Conservation (phyloP, 768 basidiomycete genomes). For the Bullera alba region DNA sequence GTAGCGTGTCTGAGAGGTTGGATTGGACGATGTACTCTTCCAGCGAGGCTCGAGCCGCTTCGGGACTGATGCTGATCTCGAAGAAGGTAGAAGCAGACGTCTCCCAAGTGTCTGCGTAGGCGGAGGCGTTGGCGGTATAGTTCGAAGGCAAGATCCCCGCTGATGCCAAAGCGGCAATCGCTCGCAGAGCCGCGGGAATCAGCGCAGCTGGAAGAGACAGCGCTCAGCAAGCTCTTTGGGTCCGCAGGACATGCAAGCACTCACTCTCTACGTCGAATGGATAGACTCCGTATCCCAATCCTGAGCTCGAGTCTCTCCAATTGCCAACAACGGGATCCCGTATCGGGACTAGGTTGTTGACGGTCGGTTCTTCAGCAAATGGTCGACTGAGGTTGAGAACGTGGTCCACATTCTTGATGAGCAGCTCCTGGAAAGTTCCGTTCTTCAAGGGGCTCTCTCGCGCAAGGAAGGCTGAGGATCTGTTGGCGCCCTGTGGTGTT, state of each 20-base stretch:
- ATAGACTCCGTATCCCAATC: constrained; percentile 49
- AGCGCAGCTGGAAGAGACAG: constrained; percentile 38
- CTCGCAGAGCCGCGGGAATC: constrained; percentile 49
- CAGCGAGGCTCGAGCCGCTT: constrained; percentile 43
- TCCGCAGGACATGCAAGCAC: constrained; percentile 2
- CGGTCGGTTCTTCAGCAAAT: constrained; percentile 44
- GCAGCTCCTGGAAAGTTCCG: constrained; percentile 48
- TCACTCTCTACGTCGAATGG: constrained; percentile 51
- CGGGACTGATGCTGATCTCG: constrained; percentile 42
- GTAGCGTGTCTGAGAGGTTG: constrained; percentile 43
- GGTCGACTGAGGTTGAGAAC: constrained; percentile 48
- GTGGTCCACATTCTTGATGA: constrained; percentile 49
- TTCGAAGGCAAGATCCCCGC: constrained; percentile 42
- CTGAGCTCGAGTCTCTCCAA: constrained; percentile 51
- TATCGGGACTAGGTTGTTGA: constrained; percentile 46
- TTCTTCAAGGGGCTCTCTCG: constrained; percentile 48
- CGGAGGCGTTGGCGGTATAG: constrained; percentile 19
- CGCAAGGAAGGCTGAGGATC: constrained; percentile 45
- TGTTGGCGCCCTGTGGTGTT: constrained; percentile 48
- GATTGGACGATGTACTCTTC: constrained; percentile 46
- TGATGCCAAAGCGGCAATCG: constrained; percentile 41
- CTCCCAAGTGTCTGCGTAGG: constrained; percentile 46
- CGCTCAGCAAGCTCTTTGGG: not conserved
- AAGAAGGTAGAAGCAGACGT: constrained; percentile 46
- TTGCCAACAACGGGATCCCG: constrained; percentile 50